phyloP scores from a whole-genome alignment of 345 rosid genomes.

The Aquilaria malaccensis region DNA sequence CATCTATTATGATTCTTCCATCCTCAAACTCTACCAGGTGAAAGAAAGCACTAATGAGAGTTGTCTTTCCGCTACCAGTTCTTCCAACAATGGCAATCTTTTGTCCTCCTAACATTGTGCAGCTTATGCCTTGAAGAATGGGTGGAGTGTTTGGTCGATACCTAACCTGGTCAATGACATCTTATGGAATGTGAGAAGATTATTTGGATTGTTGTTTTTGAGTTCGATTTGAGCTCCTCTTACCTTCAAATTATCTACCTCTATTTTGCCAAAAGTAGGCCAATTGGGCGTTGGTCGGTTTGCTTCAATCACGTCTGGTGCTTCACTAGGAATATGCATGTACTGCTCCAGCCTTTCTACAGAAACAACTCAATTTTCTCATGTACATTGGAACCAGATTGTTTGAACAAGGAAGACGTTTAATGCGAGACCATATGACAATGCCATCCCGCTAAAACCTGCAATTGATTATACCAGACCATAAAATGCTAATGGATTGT shows the following conservation, averaged over 20 bases:
- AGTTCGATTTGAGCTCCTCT: too few species aligned
- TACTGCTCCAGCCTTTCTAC: constrained; percentile 68
- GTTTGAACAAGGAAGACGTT: constrained; percentile 36
- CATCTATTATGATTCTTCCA: constrained; percentile 49
- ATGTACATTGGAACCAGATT: constrained; percentile 38
- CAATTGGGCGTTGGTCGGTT: constrained; percentile 31
- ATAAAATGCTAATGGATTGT: too few species aligned
- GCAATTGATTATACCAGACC: neutral
- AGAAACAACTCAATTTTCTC: constrained; percentile 38
- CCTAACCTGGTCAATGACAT: constrained; percentile 32
- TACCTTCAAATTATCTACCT: constrained; percentile 48
- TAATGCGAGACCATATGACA: constrained; percentile 55
- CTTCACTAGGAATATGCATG: constrained; percentile 61
- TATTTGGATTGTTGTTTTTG: too few species aligned
- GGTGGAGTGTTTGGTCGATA: constrained; percentile 50
- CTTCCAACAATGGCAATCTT: constrained; percentile 61
- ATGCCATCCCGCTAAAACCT: constrained; percentile 63
- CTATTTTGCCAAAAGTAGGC: constrained; percentile 51
- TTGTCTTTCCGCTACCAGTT: constrained; percentile 64
- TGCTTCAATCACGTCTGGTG: constrained; percentile 44
- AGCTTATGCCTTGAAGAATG: constrained; percentile 55
- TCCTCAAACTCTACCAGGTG: constrained; percentile 52
- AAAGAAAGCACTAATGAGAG: constrained; percentile 43
- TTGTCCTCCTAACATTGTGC: constrained; percentile 45
- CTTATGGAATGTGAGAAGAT: neutral